These are phyloP conservation scores for Dorcoceras hygrometricum DNA, from an alignment of 257 asterid species.

Conservation along the genomic window DNA sequence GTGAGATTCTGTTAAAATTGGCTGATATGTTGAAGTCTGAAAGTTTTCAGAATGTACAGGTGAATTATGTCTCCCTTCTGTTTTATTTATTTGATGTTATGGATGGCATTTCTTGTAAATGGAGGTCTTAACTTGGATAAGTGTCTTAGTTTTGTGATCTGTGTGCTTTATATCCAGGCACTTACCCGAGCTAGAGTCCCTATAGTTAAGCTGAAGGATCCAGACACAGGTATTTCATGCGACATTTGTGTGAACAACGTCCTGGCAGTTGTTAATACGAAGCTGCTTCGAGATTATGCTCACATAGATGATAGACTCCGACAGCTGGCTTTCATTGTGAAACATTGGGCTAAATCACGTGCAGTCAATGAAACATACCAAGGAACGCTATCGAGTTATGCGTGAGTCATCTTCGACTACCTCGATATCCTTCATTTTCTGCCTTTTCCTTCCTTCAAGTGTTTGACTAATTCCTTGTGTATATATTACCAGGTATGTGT, in stretches of 20 bases:
- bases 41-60: conserved; percentile 92
- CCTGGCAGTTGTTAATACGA: conserved; percentile 88
- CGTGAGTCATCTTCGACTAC: conserved; percentile 52
- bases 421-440: conserved; percentile 12
- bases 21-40: conserved; percentile 72
- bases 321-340: conserved; percentile 88
- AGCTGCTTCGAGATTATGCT: conserved; percentile 87
- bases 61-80: conserved; percentile 17
- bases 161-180: conserved; percentile 57
- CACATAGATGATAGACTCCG: conserved; percentile 73
- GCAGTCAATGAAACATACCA: conserved; percentile 87
- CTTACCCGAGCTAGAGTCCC: conserved; percentile 98
- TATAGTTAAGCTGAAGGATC: conserved; percentile 96
- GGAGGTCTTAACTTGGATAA: background rate
- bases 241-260: conserved; percentile 89
- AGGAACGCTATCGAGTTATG: conserved; percentile 96
- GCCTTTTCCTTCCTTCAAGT: background rate
- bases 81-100: background rate
- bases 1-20: conserved; percentile 73
- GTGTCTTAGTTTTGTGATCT: conserved; percentile 15
- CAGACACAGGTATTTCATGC: conserved; percentile 78
- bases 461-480: conserved; percentile 25
- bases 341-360: conserved; percentile 96
- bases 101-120: background rate
- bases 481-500: conserved; percentile 70